Percentiles rank a stretch among this genome's conserved stretches.
Evolutionary conservation across 495 filamentous ascomycete species (phyloP).

Genomic region (Terfezia boudieri): DNA sequence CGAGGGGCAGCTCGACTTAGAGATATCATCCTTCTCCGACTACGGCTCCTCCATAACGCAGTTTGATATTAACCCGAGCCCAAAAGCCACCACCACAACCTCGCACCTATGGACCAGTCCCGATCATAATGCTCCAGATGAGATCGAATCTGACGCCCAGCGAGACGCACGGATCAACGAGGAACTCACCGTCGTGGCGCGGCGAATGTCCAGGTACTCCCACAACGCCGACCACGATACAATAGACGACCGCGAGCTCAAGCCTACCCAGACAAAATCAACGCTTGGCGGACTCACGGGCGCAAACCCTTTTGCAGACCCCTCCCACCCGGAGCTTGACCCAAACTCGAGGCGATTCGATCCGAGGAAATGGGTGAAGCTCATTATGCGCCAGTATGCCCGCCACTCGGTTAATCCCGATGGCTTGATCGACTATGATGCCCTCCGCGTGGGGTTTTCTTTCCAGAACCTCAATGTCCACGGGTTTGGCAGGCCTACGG

Average conservation of each 20-base stretch:
- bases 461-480: slow-evolving; percentile 49
- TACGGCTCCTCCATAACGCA: no score
- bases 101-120: no score
- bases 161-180: background rate
- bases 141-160: no score
- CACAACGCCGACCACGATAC: slow-evolving; percentile 1
- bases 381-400: slow-evolving; percentile 26
- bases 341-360: slow-evolving; percentile 32
- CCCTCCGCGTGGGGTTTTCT: slow-evolving; percentile 30
- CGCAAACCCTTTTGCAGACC: slow-evolving; percentile 6
- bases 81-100: no score
- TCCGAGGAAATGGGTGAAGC: slow-evolving; percentile 32
- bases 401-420: slow-evolving; percentile 16
- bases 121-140: no score
- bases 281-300: background rate
- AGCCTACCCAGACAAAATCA: background rate
- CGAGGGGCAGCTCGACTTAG: no score
- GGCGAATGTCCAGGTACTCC: slow-evolving; percentile 7
- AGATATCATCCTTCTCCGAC: no score
- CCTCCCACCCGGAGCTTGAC: slow-evolving; percentile 22
- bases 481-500: slow-evolving; percentile 52
- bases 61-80: no score
- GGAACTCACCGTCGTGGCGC: slow-evolving; percentile 6
- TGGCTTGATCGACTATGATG: slow-evolving; percentile 19
- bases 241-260: background rate